Conservation (phyloP, 2,329 filamentous ascomycete species). For the Arachnopeziza araneosa region DNA sequence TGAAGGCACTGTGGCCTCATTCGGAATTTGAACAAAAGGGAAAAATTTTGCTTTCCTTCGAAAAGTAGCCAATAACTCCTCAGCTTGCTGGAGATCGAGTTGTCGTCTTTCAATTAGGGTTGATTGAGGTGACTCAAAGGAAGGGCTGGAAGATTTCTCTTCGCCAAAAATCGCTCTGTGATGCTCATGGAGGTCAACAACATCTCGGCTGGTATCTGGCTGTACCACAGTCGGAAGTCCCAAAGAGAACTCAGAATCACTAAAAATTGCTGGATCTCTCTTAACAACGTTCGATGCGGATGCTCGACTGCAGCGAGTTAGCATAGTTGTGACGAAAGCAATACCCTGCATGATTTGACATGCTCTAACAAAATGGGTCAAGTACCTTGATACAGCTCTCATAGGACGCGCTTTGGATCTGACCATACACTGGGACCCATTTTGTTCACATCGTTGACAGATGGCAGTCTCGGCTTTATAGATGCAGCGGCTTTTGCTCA, state of each 20-base stretch:
- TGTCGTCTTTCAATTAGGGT: conserved; percentile 15
- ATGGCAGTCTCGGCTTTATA: conserved; percentile 15
- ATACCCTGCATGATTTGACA: neutral
- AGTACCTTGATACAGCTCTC: conserved; percentile 19
- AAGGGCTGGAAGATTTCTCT: conserved; percentile 3
- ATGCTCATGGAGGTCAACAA: conserved; percentile 17
- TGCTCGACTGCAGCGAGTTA: neutral
- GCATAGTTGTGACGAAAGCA: neutral
- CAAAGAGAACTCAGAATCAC: conserved; percentile 20
- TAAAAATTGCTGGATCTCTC: neutral
- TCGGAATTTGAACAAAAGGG: conserved; percentile 24
- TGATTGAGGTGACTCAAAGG: neutral
- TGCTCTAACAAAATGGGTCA: neutral
- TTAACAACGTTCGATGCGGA: neutral
- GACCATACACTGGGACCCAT: conserved; percentile 22
- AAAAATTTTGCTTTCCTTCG: conserved; percentile 17
- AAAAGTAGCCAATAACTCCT: conserved; percentile 19
- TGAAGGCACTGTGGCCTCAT: conserved; percentile 19
- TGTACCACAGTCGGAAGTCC: conserved; percentile 18
- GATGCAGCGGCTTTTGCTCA: conserved; percentile 27
- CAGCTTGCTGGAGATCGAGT: conserved; percentile 20
- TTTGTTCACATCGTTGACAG: conserved; percentile 26
- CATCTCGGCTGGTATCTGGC: conserved; percentile 18
- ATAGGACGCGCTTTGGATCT: conserved; percentile 26
- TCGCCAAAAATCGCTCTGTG: conserved; percentile 22